Evolutionary conservation across 805 yeast species (phyloP), one percentile per base, ranked within the genome.

Genomic region (Metschnikowia lochheadii): DNA sequence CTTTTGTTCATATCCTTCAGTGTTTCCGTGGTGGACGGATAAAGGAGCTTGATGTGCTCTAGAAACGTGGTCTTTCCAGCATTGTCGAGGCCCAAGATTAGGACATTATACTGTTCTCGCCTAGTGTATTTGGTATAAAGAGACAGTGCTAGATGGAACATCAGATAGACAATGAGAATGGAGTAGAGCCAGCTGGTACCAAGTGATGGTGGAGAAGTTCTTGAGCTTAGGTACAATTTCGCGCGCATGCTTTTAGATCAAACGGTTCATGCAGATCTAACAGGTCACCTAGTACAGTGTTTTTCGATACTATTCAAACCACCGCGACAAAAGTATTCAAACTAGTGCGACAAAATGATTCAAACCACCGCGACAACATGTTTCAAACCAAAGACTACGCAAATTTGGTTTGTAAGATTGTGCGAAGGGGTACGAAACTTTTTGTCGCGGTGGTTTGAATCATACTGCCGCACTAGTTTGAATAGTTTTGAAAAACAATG

Each of bases 81-180:
- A 72, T 92, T 91, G 67, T 92, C 97, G 29, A 92, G 78, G 17
- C 99, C 99, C 20, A 92, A 73, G 35, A 92, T 87, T 44, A 92
- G 76, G 41, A 73, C 61, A 51, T 73, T 73, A 57, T 73, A 73
- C 61, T 73, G 78, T 52, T 73, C 78, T 45, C 77, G 64, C 57
- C 73, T 68, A 50, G 76, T 72, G 59, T 73, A 73, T 55, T 72
- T 76, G 4, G 77, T 71, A 57, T 73, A 73, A 41, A 73, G 60
- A 39, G 77, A 72, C 45, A 75, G 68, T 13, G 75, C 78, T 43
- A 73, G 61, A 53, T 73, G 78, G 55, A 73, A 73, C 78, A 73
- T 73, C 34, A 23, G 20, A 21, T 8, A 23, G 20, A n/a, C 34
- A 29, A 23, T 17, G 26, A 3, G 14, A n/a, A 8, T 40, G 21